Base-by-base conservation (phyloP, 1,139 yeast genomes). In the Kodamaea suecica region DNA sequence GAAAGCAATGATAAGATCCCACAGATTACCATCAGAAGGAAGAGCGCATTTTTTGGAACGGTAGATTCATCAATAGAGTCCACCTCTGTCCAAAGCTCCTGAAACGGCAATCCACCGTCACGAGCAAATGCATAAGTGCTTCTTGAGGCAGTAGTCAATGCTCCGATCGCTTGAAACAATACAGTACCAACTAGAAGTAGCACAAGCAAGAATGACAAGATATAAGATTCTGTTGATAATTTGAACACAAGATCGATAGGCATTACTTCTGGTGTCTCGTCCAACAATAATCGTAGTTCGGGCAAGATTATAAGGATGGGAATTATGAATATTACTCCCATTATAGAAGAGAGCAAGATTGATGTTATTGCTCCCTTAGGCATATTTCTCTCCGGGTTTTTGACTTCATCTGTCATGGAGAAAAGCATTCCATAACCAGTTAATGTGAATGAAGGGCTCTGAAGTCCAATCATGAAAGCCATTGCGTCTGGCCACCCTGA, bases 51-150 rank as follows among this genome's bases (percentile, higher is more conserved):
- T 45, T 75, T 78, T 1, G 95, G 95, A 16, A 84, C 79, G 8
- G 61, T 65, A 38, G 66, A 70, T 41, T 73, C 76, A 32, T 81
- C 81, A 9, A 63, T 57, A 2, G 76, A 66, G 44, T 81, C 80
- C 28, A 85, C 86, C 45, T 73, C 72, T 4, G 78, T 72, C 84
- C 88, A 84, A 26, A 72, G 55, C 8, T 72, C 65, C 40, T 80
- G 76, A 47, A 71, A 78, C 0, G 96, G 96, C 31, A 87, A 62
- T 0, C 94, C 95, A 30, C 84, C 88, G 55, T 87, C 97, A 59
- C 97, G 77, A 35, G 95, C 86, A 60, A 87, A 80, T 10, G 95
- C 87, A 63, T 80, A 87, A 1, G 90, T 84, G 23, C 86, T 80
- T 64, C 96, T 77, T 5, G 95, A 84, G 1, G 94, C 90, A 0